Percentiles rank a stretch among this genome's conserved stretches.
These are phyloP conservation scores for Backusella parvicylindrica DNA, from an alignment of 192 early-diverging fungal genomes.

Conservation along the genomic window DNA sequence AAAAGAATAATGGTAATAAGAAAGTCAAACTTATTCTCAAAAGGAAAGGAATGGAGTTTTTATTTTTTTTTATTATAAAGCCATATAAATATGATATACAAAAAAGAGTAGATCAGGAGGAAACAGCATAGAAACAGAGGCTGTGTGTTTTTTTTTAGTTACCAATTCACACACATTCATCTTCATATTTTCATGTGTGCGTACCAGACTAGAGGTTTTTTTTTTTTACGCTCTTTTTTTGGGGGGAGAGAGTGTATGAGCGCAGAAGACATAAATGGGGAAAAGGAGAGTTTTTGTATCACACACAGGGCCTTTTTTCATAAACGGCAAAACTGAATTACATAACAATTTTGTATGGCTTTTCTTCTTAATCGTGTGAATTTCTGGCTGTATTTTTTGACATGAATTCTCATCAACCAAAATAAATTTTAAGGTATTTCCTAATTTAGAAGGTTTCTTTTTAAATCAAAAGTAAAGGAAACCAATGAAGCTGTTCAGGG, in stretches of 20 bases:
- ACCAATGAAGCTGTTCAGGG: background rate
- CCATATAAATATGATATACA: background rate
- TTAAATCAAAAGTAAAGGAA: background rate
- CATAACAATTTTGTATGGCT: too few species aligned
- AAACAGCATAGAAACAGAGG: background rate
- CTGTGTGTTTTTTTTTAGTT: too few species aligned
- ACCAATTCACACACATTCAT: background rate
- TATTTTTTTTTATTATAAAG: background rate
- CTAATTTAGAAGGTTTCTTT: background rate
- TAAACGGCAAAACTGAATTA: background rate
- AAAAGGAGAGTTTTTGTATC: background rate
- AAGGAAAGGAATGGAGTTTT: background rate
- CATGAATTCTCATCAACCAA: background rate
- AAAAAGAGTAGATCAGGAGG: background rate
- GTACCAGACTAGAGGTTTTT: background rate
- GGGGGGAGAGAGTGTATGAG: background rate
- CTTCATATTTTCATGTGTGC: background rate
- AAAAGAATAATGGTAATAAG: background rate
- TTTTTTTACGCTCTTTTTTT: background rate
- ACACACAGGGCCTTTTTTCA: background rate
- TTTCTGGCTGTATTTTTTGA: background rate
- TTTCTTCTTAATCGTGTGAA: background rate
- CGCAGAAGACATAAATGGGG: background rate
- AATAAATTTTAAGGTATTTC: background rate
- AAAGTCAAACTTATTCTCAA: background rate